These are phyloP conservation scores for Rhexocercosporidium sp. DNA, from an alignment of 2,329 filamentous ascomycete genomes.

Conservation along the genomic window DNA sequence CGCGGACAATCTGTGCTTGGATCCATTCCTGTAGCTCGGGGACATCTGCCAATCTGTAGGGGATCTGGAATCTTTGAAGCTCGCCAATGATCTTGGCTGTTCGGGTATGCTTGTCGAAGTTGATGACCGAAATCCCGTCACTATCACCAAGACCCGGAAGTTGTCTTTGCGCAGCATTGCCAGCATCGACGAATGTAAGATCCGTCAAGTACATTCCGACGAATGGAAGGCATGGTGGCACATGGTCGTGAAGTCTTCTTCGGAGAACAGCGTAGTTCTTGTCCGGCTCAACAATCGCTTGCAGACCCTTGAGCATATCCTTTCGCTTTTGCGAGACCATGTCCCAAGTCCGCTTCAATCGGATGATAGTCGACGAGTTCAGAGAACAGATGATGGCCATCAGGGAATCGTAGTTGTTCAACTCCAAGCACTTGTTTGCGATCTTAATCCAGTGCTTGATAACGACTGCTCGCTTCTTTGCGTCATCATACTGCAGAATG, in stretches of 20 bases:
- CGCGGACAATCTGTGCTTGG: constrained; percentile 79
- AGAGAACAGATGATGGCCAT: constrained; percentile 97
- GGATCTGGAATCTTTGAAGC: constrained; percentile 93
- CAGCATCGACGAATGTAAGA: constrained; percentile 92
- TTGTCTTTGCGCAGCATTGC: constrained; percentile 85
- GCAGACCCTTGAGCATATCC: constrained; percentile 76
- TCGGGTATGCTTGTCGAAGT: constrained; percentile 95
- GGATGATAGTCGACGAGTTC: constrained; percentile 88
- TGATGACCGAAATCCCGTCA: constrained; percentile 83
- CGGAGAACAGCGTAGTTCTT: constrained; percentile 91
- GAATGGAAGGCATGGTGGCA: constrained; percentile 92
- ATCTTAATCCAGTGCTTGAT: constrained; percentile 99
- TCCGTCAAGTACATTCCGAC: constrained; percentile 97
- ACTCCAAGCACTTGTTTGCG: constrained; percentile 80
- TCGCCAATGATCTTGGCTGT: constrained; percentile 96
- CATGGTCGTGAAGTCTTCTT: constrained; percentile 80
- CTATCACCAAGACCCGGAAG: constrained; percentile 61
- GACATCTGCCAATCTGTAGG: constrained; percentile 82
- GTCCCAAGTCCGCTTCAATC: constrained; percentile 92
- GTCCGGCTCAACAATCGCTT: constrained; percentile 84
- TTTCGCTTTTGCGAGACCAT: constrained; percentile 83
- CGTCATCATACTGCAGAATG: constrained; percentile 85
- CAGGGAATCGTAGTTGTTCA: constrained; percentile 94
- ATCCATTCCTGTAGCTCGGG: constrained; percentile 95
- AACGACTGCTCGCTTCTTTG: constrained; percentile 85